A percentile compares a stretch with the other conserved stretches of the same genome.
These are phyloP conservation scores for Phalaenopsis equestris DNA, from an alignment of 106 monocot genomes.

Conservation along the genomic window DNA sequence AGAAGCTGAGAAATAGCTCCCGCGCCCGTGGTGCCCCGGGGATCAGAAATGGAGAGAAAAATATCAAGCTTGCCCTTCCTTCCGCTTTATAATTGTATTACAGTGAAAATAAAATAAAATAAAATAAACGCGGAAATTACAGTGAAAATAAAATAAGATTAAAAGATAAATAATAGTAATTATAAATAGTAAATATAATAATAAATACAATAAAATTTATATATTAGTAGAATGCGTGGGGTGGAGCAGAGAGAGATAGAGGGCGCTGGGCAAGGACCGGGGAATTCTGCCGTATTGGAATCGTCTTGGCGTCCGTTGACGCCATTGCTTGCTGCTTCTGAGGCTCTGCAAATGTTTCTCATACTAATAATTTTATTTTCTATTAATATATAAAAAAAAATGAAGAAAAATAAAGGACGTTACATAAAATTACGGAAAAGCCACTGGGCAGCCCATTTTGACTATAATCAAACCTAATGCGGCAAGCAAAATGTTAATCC, in stretches of 20 bases:
- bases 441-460: neutral
- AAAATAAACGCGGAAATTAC: neutral
- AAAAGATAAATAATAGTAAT: neutral
- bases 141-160: neutral
- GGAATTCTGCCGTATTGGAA: conserved; percentile 17
- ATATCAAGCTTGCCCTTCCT: conserved; percentile 1
- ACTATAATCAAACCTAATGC: neutral
- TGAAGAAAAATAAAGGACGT: neutral
- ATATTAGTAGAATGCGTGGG: neutral
- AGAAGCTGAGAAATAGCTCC: neutral
- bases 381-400: neutral
- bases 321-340: neutral
- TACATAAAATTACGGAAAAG: neutral
- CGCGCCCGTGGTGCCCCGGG: neutral
- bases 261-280: neutral
- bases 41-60: neutral
- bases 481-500: neutral
- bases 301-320: conserved; percentile 25
- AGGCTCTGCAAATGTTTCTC: too few relatives aligned
- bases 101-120: neutral
- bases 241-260: neutral
- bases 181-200: neutral
- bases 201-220: neutral
- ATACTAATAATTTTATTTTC: neutral
- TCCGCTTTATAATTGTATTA: neutral